A percentile compares a stretch with the other conserved stretches of the same genome.
phyloP scores from a whole-genome alignment of 2,329 filamentous ascomycete genomes.

The Cercospora sp. region DNA sequence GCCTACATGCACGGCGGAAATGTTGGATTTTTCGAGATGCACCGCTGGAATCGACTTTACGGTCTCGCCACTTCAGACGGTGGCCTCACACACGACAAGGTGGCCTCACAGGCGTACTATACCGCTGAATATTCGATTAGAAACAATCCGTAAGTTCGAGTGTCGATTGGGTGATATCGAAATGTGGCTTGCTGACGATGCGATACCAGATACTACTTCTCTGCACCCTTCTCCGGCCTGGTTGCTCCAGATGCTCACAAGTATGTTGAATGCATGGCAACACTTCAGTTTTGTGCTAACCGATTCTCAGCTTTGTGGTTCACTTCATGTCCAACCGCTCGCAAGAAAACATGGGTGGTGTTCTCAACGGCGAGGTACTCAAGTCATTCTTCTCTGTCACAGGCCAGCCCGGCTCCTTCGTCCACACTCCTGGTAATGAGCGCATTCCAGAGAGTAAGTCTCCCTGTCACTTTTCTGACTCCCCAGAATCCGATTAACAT shows the following conservation, averaged over 20 bases:
- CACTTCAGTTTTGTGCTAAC: too few relatives aligned
- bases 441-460: slow-evolving; percentile 40
- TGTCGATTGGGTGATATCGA: neutral
- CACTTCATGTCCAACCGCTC: slow-evolving; percentile 32
- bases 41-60: slow-evolving; percentile 22
- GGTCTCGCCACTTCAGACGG: slow-evolving; percentile 11
- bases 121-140: slow-evolving; percentile 24
- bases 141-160: slow-evolving; percentile 32
- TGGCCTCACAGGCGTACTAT: slow-evolving; percentile 12
- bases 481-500: too few relatives aligned
- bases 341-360: slow-evolving; percentile 23
- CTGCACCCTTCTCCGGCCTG: slow-evolving; percentile 25
- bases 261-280: too few relatives aligned
- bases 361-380: slow-evolving; percentile 28
- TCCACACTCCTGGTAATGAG: slow-evolving; percentile 28
- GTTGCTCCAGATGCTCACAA: slow-evolving; percentile 13
- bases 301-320: slow-evolving; percentile 21
- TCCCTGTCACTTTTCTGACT: too few relatives aligned
- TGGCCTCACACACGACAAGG: slow-evolving; percentile 25
- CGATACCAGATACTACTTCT: slow-evolving; percentile 31
- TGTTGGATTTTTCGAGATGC: slow-evolving; percentile 15
- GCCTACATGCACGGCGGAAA: slow-evolving; percentile 30
- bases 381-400: slow-evolving; percentile 32
- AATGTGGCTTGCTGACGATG: neutral
- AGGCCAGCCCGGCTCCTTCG: slow-evolving; percentile 27